Conservation (phyloP, 257 asterid species). For the Solanum okadae region DNA sequence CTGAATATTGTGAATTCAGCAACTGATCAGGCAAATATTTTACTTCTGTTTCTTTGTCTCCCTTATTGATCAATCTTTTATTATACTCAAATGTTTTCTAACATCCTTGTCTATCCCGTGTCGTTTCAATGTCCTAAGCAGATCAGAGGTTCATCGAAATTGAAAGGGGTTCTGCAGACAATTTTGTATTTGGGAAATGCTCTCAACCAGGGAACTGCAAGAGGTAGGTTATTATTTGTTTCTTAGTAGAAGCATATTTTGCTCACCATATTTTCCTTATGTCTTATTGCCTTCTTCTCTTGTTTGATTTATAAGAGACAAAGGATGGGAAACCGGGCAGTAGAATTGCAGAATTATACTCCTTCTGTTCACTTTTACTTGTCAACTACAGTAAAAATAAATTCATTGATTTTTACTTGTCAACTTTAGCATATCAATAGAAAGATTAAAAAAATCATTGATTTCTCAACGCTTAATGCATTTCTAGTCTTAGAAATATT, state of each 20-base stretch:
- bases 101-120: background rate
- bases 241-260: background rate
- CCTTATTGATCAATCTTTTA: background rate
- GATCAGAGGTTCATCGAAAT: slow-evolving; percentile 70
- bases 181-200: slow-evolving; percentile 84
- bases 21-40: slow-evolving; percentile 62
- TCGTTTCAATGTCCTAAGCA: slow-evolving; percentile 13
- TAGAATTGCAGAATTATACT: background rate
- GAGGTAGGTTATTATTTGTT: slow-evolving; percentile 33
- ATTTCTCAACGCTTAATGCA: background rate
- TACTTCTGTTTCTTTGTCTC: background rate
- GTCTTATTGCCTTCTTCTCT: background rate
- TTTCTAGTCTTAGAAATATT: background rate
- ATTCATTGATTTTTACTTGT: background rate
- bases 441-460: background rate
- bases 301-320: background rate
- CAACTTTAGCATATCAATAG: background rate
- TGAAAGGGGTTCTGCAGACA: slow-evolving; percentile 75
- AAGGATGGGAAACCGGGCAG: background rate
- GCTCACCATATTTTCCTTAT: background rate
- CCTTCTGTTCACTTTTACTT: background rate
- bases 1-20: slow-evolving; percentile 55
- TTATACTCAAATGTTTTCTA: background rate
- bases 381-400: background rate
- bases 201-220: slow-evolving; percentile 86